Conservation (phyloP, 2,329 filamentous ascomycete species). For the Venturia oleaginea region DNA sequence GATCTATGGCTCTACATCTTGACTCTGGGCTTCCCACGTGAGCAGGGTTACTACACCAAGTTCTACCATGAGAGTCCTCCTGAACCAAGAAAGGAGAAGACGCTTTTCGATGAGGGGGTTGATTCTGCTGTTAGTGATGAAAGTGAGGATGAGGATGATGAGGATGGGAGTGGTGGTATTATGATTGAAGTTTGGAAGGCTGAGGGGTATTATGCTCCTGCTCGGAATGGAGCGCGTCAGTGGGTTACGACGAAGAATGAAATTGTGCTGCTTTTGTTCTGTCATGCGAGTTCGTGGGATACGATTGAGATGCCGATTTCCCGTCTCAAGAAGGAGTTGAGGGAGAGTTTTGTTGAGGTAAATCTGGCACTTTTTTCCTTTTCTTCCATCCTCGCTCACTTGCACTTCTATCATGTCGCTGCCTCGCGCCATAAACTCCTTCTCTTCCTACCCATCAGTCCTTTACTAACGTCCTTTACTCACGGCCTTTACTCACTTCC, state of each 20-base stretch:
- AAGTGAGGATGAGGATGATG: not conserved
- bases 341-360: not conserved
- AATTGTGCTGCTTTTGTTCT: not conserved
- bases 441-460: no score
- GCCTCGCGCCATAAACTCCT: no score
- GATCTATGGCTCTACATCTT: not conserved
- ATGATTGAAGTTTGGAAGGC: slow-evolving; percentile 3
- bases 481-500: no score
- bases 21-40: not conserved
- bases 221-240: not conserved
- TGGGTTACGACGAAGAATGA: not conserved
- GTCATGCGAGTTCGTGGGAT: not conserved
- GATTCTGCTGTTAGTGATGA: not conserved
- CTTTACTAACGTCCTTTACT: no score
- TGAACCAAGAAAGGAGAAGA: not conserved
- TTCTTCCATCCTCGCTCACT: not conserved
- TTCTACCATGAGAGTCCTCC: not conserved
- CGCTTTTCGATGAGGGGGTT: not conserved
- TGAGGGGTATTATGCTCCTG: not conserved
- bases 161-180: not conserved
- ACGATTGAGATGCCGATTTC: not conserved
- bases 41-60: not conserved
- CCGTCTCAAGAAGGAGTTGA: not conserved
- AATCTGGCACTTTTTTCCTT: not conserved
- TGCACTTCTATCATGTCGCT: no score